Percentiles rank a stretch among this genome's conserved stretches.
These are phyloP conservation scores for Calonectria hawksworthii DNA, from an alignment of 2,329 filamentous ascomycete genomes.

Conservation along the genomic window DNA sequence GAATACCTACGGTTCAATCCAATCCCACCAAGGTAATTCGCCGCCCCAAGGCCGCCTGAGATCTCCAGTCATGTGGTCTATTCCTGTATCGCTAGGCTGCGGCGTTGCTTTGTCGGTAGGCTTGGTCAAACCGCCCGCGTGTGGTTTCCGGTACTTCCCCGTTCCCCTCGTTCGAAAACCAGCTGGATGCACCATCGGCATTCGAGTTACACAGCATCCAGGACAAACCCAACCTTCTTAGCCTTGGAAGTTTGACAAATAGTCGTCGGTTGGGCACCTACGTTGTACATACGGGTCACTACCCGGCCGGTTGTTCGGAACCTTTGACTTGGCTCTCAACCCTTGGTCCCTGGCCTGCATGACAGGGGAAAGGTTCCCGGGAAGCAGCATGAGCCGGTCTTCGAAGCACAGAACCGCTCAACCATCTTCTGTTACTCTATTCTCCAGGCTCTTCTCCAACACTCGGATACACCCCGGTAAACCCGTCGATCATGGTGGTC, in stretches of 20 bases:
- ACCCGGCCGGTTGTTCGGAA: slow-evolving; percentile 16
- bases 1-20: neutral
- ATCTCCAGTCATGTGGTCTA: neutral
- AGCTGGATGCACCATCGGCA: neutral
- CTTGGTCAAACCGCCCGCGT: too few species aligned
- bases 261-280: slow-evolving; percentile 15
- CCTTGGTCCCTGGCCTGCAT: slow-evolving; percentile 15
- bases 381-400: slow-evolving; percentile 23
- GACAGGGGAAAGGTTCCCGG: slow-evolving; percentile 20
- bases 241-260: slow-evolving; percentile 3
- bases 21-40: neutral
- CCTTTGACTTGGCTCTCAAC: slow-evolving; percentile 12
- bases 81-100: neutral
- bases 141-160: neutral
- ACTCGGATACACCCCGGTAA: slow-evolving; percentile 8
- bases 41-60: neutral
- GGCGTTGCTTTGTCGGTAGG: neutral
- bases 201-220: neutral
- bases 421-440: slow-evolving; percentile 1
- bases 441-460: neutral
- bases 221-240: neutral
- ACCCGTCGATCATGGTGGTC: neutral
- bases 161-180: neutral
- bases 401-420: neutral
- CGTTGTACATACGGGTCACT: slow-evolving; percentile 11